Conservation (phyloP, 2,329 filamentous ascomycete species). For the Fusarium lateritium region DNA sequence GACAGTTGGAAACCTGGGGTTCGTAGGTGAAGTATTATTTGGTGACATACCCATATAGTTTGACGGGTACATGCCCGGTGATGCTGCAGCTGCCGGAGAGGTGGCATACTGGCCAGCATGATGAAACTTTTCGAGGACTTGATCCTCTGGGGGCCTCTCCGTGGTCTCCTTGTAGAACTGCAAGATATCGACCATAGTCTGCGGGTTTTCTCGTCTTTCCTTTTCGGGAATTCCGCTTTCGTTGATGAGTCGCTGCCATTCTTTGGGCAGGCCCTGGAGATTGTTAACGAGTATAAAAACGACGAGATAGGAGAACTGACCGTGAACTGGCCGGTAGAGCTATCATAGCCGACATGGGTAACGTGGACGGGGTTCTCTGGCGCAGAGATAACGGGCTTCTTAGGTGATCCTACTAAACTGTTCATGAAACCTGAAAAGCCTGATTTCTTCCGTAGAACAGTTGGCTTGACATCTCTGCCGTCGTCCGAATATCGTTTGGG, state of each 20-base stretch:
- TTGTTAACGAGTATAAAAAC: slow-evolving; percentile 30
- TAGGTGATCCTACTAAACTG: slow-evolving; percentile 85
- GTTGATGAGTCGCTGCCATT: slow-evolving; percentile 96
- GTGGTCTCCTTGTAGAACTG: slow-evolving; percentile 97
- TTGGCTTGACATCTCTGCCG: slow-evolving; percentile 72
- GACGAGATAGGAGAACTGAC: slow-evolving; percentile 66
- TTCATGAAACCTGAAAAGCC: slow-evolving; percentile 91
- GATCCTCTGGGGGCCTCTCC: slow-evolving; percentile 83
- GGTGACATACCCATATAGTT: slow-evolving; percentile 72
- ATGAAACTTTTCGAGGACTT: slow-evolving; percentile 96
- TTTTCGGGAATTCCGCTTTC: slow-evolving; percentile 97
- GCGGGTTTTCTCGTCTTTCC: slow-evolving; percentile 94
- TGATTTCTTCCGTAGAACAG: slow-evolving; percentile 83
- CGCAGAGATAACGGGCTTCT: slow-evolving; percentile 94
- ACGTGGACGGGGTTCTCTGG: slow-evolving; percentile 98
- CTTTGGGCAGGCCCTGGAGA: slow-evolving; percentile 87
- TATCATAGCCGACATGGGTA: slow-evolving; percentile 97
- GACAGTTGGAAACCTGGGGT: slow-evolving; percentile 86
- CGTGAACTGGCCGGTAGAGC: slow-evolving; percentile 95
- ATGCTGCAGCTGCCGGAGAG: slow-evolving; percentile 62
- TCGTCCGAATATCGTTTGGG: slow-evolving; percentile 88
- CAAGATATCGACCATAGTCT: slow-evolving; percentile 95
- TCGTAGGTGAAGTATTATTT: slow-evolving; percentile 83
- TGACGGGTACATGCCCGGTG: slow-evolving; percentile 68
- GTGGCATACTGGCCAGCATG: slow-evolving; percentile 75